Conservation (phyloP, 768 basidiomycete genomes). For the Cystofilobasidium ferigula region DNA sequence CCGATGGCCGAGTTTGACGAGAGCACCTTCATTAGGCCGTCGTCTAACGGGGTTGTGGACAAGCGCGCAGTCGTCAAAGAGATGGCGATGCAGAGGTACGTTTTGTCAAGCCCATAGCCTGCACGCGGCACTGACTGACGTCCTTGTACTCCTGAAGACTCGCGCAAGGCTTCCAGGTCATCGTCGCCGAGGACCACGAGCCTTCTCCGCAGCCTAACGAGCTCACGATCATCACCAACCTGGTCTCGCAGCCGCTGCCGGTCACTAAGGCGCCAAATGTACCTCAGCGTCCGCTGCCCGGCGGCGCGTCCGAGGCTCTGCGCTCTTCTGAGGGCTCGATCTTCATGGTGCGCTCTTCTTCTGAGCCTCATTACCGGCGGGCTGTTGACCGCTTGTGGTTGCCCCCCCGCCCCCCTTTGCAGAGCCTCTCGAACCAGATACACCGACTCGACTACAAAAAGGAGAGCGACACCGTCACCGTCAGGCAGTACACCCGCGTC, state of each 20-base stretch:
- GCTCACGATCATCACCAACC: slow-evolving; percentile 4
- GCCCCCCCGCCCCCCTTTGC: not conserved
- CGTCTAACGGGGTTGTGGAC: slow-evolving; percentile 8
- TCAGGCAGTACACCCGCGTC: slow-evolving; percentile 69
- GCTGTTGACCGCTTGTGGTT: too few species aligned
- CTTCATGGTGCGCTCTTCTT: slow-evolving; percentile 6
- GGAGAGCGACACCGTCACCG: slow-evolving; percentile 70
- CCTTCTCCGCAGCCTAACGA: not conserved
- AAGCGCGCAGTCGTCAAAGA: slow-evolving; percentile 21
- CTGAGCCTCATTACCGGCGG: not conserved
- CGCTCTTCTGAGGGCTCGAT: slow-evolving; percentile 11
- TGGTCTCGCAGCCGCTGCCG: not conserved
- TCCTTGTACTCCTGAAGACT: not conserved
- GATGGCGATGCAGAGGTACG: slow-evolving; percentile 19
- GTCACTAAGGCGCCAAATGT: not conserved
- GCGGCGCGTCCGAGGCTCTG: slow-evolving; percentile 25
- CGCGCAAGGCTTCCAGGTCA: slow-evolving; percentile 25
- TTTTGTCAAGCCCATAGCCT: not conserved
- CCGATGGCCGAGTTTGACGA: slow-evolving; percentile 25
- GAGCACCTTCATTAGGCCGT: slow-evolving; percentile 13
- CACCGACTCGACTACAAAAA: slow-evolving; percentile 71
- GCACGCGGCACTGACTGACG: not conserved
- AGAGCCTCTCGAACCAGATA: slow-evolving; percentile 57
- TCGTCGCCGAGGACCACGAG: slow-evolving; percentile 13
- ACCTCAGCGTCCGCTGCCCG: slow-evolving; percentile 13